Evolutionary conservation across 371 early-diverging fungal genomes (phyloP), one percentile per base, ranked within the genome.

Genomic region (Phascolomyces articulosus): DNA sequence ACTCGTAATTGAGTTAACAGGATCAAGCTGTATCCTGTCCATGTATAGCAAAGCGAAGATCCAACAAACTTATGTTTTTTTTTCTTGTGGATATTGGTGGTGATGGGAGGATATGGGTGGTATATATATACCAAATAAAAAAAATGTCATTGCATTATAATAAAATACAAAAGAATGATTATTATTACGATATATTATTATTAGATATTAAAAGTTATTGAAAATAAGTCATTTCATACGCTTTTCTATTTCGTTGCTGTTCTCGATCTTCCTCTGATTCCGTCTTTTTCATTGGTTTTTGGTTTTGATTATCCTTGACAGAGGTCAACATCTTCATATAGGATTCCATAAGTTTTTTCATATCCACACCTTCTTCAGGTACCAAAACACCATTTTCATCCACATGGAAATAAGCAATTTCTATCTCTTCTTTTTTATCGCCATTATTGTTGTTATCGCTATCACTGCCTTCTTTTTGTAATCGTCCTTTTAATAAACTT

Each of bases 21-120:
- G 71, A 75, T 71, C 62, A 78, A 63, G 63, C 57, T 34, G 68
- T 75, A 70, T 75, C 74, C 73, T 77, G 76, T 71, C 76, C 78
- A 71, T 66, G 81, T 80, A 80, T 72, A 70, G 59, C 70, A 66
- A 67, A 51, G 78, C 74, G 76, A 75, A 74, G 77, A 73, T 76
- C 59, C 4, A 23, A 9, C 23, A 51, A 10, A 47, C 16, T 47
- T 10, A 51, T n/a, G 13, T 51, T 24, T 23, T 51, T 44, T 13
- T 44, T 0, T 23, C 1, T 18, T 23, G 26, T 24, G 23, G n/a
- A 13, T 13, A 16, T 16, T n/a, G 47, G 16, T 13, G 16, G 16
- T n/a, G 47, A 47, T 6, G 47, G 16, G 2, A 16, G 44, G n/a
- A n/a, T n/a, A n/a, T n/a, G n/a, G n/a, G n/a, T n/a, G n/a, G n/a